phyloP scores from a whole-genome alignment of 345 rosid species.

The Ceriops tagal region DNA sequence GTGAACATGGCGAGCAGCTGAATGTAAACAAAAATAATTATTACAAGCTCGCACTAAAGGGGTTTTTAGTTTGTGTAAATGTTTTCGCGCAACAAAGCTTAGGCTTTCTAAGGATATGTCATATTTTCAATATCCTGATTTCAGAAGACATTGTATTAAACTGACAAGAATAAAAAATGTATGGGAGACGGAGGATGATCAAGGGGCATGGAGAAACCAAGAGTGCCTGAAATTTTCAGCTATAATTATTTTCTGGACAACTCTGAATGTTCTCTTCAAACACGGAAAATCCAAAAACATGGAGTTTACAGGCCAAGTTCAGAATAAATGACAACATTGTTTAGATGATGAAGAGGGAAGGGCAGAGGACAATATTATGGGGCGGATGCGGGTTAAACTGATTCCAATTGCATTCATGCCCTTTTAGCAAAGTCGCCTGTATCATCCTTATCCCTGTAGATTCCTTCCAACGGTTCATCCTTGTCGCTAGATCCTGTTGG shows the following conservation, averaged over 20 bases:
- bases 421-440: slow-evolving; percentile 58
- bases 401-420: slow-evolving; percentile 39
- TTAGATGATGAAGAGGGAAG: background rate
- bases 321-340: slow-evolving; percentile 1
- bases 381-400: background rate
- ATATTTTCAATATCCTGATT: too few relatives aligned
- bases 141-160: too few relatives aligned
- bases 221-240: background rate
- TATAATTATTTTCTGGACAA: slow-evolving; percentile 21
- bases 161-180: too few relatives aligned
- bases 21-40: too few relatives aligned
- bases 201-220: background rate
- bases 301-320: slow-evolving; percentile 13
- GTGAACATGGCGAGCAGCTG: too few relatives aligned
- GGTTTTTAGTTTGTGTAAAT: too few relatives aligned
- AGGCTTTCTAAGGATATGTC: too few relatives aligned
- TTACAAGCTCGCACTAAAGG: too few relatives aligned
- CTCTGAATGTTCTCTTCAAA: slow-evolving; percentile 2
- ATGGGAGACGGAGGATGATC: too few relatives aligned
- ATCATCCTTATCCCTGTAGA: slow-evolving; percentile 37
- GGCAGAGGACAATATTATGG: background rate
- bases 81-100: too few relatives aligned
- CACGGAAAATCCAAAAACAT: background rate
- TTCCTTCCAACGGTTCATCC: slow-evolving; percentile 29
- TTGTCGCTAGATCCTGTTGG: slow-evolving; percentile 24